Conservation (phyloP, 176 grass and related monocot species). For the Pharus latifolius region DNA sequence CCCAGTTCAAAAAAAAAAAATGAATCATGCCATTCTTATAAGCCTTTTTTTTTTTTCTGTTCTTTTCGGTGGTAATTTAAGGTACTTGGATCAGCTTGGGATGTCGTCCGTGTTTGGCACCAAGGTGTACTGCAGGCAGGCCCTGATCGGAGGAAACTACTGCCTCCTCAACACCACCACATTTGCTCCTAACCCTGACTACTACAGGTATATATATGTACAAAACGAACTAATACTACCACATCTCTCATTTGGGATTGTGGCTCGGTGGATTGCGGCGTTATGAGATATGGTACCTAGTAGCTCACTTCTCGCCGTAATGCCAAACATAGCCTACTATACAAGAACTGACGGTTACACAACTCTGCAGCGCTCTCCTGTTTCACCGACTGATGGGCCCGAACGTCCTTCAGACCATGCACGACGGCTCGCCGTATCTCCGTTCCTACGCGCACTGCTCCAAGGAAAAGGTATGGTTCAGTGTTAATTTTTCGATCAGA, state of each 20-base stretch:
- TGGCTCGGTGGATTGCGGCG: not conserved
- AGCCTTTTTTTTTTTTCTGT: no score
- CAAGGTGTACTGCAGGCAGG: conserved; percentile 52
- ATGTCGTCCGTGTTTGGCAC: conserved; percentile 39
- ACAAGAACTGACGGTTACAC: not conserved
- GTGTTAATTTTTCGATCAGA: no score
- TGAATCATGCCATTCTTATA: not conserved
- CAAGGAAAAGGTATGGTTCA: conserved; percentile 33
- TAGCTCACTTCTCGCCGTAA: no score
- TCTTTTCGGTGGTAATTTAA: no score
- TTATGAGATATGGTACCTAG: no score
- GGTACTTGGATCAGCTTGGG: conserved; percentile 59
- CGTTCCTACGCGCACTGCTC: conserved; percentile 59
- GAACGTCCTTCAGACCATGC: conserved; percentile 18
- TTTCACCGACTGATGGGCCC: conserved; percentile 50
- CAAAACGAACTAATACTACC: not conserved
- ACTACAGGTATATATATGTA: conserved; percentile 27
- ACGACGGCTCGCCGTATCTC: conserved; percentile 19
- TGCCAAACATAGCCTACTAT: no score
- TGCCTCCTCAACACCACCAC: conserved; percentile 48
- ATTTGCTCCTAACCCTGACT: conserved; percentile 52
- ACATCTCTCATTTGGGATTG: not conserved
- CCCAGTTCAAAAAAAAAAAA: not conserved
- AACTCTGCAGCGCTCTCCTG: conserved; percentile 29
- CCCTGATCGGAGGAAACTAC: conserved; percentile 61